These are phyloP conservation scores for Schizonepeta tenuifolia DNA, from an alignment of 257 asterid genomes.

Conservation along the genomic window DNA sequence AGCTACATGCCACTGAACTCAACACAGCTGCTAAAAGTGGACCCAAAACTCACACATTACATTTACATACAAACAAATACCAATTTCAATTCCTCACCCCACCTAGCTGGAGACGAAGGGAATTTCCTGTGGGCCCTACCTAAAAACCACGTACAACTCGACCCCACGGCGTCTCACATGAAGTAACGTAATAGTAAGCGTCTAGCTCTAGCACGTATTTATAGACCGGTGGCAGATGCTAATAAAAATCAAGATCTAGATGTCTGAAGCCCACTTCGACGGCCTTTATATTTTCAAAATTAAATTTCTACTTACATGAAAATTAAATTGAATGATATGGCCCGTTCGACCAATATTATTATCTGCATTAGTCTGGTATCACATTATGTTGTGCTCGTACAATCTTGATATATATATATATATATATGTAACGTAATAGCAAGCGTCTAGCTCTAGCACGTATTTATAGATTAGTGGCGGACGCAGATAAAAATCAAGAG, in stretches of 20 bases:
- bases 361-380: too few species aligned
- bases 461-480: neutral
- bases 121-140: conserved; percentile 29
- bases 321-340: too few species aligned
- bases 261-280: too few species aligned
- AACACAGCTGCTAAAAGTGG: conserved; percentile 43
- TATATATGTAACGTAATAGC: neutral
- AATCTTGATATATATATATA: too few species aligned
- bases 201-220: too few species aligned
- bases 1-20: conserved; percentile 61
- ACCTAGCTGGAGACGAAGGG: conserved; percentile 15
- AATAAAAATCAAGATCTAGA: too few species aligned
- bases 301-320: too few species aligned
- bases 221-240: too few species aligned
- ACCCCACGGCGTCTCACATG: neutral
- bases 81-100: conserved; percentile 23
- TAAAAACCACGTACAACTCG: neutral
- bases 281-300: too few species aligned
- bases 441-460: neutral
- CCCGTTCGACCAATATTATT: too few species aligned
- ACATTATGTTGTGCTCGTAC: too few species aligned
- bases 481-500: neutral
- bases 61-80: neutral
- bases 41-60: conserved; percentile 35
- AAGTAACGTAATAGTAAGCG: neutral